Evolutionary conservation across 2,329 filamentous ascomycete genomes (phyloP).

Genomic region (Dactylellina haptotyla): DNA sequence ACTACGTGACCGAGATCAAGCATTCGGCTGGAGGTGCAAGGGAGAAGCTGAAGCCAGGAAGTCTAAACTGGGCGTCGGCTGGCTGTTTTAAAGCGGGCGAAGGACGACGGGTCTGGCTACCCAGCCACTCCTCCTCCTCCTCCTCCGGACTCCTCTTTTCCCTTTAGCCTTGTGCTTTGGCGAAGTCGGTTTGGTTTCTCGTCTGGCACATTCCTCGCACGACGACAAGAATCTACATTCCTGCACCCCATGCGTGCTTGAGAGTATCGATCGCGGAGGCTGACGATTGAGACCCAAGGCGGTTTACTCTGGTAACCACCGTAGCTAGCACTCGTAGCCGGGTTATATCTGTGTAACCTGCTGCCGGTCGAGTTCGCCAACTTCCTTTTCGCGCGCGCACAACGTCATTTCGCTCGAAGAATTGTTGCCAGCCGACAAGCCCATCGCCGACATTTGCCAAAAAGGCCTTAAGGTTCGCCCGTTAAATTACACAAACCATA

Average conservation of each 20-base stretch:
- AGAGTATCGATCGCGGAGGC: slow-evolving; percentile 5
- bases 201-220: slow-evolving; percentile 6
- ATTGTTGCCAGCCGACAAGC: background rate
- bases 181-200: slow-evolving; percentile 2
- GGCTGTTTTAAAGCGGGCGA: slow-evolving; percentile 5
- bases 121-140: slow-evolving; percentile 32
- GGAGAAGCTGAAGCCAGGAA: background rate
- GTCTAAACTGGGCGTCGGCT: background rate
- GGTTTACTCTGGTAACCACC: too few species aligned
- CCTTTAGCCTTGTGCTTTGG: slow-evolving; percentile 1
- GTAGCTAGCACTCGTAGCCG: slow-evolving; percentile 1
- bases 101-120: background rate
- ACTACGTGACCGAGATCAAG: background rate
- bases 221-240: slow-evolving; percentile 14
- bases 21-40: slow-evolving; percentile 3
- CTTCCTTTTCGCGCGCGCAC: background rate
- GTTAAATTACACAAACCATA: slow-evolving; percentile 16
- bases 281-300: background rate
- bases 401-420: background rate
- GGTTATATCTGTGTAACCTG: slow-evolving; percentile 23
- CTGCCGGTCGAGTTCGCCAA: slow-evolving; percentile 4
- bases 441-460: background rate
- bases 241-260: background rate
- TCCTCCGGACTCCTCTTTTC: background rate
- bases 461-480: slow-evolving; percentile 3